Evolutionary conservation across 148 eudicot genomes (phyloP).

Genomic region (Rhododendron molle): DNA sequence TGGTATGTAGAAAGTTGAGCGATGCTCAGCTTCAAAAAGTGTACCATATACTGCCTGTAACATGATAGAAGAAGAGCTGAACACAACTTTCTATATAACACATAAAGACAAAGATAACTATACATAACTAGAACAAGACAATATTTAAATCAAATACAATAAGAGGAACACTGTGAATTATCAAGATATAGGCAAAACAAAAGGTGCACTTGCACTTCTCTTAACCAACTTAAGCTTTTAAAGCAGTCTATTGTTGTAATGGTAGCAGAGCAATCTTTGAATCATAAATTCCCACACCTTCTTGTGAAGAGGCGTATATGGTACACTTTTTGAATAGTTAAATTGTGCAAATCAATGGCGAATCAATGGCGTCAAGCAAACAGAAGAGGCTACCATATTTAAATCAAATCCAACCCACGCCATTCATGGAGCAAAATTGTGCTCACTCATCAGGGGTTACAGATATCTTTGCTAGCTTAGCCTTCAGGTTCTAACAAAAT

Average conservation of each 20-base stretch:
- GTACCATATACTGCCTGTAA: constrained; percentile 97
- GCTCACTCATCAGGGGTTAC: neutral
- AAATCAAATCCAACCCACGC: no score
- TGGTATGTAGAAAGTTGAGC: constrained; percentile 95
- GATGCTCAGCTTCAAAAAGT: constrained; percentile 98
- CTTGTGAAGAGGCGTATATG: no score
- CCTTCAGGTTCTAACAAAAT: neutral
- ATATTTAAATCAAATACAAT: neutral
- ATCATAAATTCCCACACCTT: neutral
- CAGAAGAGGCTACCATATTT: no score
- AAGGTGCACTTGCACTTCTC: neutral
- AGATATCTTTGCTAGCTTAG: neutral
- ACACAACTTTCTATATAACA: neutral
- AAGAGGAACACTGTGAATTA: neutral
- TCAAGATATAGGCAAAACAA: neutral
- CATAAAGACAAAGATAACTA: neutral
- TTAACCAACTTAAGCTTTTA: neutral
- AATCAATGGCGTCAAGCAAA: no score
- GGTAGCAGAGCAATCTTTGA: neutral
- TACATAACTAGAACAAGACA: neutral
- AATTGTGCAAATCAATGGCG: no score
- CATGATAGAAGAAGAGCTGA: constrained; percentile 1
- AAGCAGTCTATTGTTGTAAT: neutral
- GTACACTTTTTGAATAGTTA: no score
- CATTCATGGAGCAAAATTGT: neutral